A percentile compares a stretch with the other conserved stretches of the same genome.
phyloP scores from a whole-genome alignment of 495 filamentous ascomycete genomes.

The Neurospora sp. region DNA sequence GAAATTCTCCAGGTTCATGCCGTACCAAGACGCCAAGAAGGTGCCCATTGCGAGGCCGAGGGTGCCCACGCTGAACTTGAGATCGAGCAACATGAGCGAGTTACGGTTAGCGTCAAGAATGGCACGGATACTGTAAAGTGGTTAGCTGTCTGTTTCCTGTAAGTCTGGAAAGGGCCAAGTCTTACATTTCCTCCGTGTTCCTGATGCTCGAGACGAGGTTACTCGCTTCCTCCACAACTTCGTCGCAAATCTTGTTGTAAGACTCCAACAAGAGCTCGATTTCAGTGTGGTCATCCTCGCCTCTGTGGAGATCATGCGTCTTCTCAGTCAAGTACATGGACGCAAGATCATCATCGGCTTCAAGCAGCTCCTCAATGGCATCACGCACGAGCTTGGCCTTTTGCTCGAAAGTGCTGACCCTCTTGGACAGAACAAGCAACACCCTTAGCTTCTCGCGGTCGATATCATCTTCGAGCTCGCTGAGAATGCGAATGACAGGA shows the following conservation, averaged over 20 bases:
- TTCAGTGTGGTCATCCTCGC: constrained; percentile 87
- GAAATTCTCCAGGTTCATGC: constrained; percentile 99
- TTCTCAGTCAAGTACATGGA: constrained; percentile 94
- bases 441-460: constrained; percentile 87
- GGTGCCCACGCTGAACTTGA: constrained; percentile 93
- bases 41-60: constrained; percentile 86
- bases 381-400: constrained; percentile 91
- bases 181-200: constrained; percentile 97
- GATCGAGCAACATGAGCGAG: constrained; percentile 92
- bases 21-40: constrained; percentile 92
- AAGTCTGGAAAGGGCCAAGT: neutral
- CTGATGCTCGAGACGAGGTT: constrained; percentile 92
- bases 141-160: neutral
- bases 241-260: constrained; percentile 95
- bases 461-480: constrained; percentile 92
- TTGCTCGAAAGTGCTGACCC: constrained; percentile 92
- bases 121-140: constrained; percentile 65
- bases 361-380: constrained; percentile 90
- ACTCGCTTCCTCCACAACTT: constrained; percentile 90
- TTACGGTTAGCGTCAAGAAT: constrained; percentile 98
- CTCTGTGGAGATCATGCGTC: constrained; percentile 56
- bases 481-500: constrained; percentile 77
- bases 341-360: constrained; percentile 91
- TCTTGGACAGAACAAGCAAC: constrained; percentile 86
- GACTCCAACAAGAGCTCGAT: constrained; percentile 94